Evolutionary conservation across 2,329 filamentous ascomycete species (phyloP).

Genomic region (Colletotrichum lentis): DNA sequence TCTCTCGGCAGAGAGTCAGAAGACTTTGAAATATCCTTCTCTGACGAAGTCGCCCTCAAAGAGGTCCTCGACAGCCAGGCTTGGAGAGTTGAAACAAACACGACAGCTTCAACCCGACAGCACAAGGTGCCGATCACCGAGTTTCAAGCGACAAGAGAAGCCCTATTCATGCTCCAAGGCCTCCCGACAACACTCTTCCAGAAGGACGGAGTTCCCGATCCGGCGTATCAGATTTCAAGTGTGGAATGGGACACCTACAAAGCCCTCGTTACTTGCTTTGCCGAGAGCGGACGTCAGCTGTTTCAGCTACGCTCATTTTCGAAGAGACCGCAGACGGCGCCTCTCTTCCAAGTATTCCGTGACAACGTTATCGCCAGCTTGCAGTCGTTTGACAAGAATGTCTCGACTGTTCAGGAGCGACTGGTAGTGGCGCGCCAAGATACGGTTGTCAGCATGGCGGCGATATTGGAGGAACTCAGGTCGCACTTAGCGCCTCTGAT

Average conservation of each 20-base stretch:
- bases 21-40: constrained; percentile 45
- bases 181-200: constrained; percentile 77
- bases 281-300: constrained; percentile 57
- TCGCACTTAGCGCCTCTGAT: constrained; percentile 63
- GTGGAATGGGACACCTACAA: constrained; percentile 60
- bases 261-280: constrained; percentile 57
- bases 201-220: constrained; percentile 49
- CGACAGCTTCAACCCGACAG: constrained; percentile 10
- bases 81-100: constrained; percentile 50
- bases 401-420: constrained; percentile 68
- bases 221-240: constrained; percentile 57
- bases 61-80: constrained; percentile 54
- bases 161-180: constrained; percentile 85
- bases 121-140: constrained; percentile 36
- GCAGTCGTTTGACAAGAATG: constrained; percentile 61
- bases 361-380: constrained; percentile 68
- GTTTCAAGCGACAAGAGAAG: constrained; percentile 46
- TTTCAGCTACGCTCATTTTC: constrained; percentile 56
- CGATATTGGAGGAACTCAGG: constrained; percentile 66
- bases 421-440: constrained; percentile 64
- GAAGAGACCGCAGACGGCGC: constrained; percentile 55
- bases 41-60: constrained; percentile 45
- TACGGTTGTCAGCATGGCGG: constrained; percentile 71
- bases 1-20: constrained; percentile 44
- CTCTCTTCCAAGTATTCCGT: constrained; percentile 76